Evolutionary conservation across 345 rosid genomes (phyloP), one percentile per base, ranked within the genome.

Genomic region (Rhodamnia argentea): DNA sequence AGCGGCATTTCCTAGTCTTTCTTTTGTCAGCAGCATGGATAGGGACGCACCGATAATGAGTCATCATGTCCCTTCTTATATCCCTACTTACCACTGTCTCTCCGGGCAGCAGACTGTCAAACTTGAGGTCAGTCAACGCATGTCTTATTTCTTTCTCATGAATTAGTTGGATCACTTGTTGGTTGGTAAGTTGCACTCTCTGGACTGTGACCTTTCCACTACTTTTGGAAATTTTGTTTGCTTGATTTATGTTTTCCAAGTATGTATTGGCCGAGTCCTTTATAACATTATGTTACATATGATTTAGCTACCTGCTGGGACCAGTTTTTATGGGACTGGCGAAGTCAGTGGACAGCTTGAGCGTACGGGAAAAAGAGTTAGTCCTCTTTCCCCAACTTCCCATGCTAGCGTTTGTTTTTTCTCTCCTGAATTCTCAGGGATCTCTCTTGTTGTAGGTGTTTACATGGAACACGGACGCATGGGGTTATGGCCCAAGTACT

Each of bases 311-410:
- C 92, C 98, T 85, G 89, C 74, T 87, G 99, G 98, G 47, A 95
- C 98, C 26, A 92, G 96, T 20, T 92, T 96, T 88, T 96, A 96
- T 87, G 99, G 99, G 87, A 95, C 97, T 40, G 99, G 99, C 53
- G 99, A 96, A 95, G 99, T 92, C 89, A 92, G 98, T 90, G 99
- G 99, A 52, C 95, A 90, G 88, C 93, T 96, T 83, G 99, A 96
- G 93, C 95, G 99, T 64, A 93, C 98, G 1, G 99, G 98, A 50
- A 96, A 91, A 87, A 90, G 98, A 88, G 99, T 95, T 75, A 88
- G 98, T 89, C 84, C 23, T 85, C 85, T 76, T 85, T 22, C 42
- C 55, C 11, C 22, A 52, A 84, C 82, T 75, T 60, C 12, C n/a
- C 40, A 14, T 7, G 55, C 83, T 85, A 16, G 56, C 52, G 23